A percentile compares a stretch with the other conserved stretches of the same genome.
phyloP scores from a whole-genome alignment of 371 early-diverging fungal genomes.

The Choanephora cucurbitarum region DNA sequence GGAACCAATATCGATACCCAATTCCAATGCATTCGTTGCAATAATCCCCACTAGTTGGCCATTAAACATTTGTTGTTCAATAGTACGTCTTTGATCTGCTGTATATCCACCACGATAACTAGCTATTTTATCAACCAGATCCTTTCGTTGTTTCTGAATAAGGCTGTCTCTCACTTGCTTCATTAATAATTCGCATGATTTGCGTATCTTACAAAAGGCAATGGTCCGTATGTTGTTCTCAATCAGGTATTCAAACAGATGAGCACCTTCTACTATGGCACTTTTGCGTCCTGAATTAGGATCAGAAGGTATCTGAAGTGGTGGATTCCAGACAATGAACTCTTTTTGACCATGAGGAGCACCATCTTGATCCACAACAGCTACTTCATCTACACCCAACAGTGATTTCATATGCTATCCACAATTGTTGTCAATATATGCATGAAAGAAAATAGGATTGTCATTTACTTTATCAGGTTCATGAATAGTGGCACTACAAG shows the following conservation, averaged over 20 bases:
- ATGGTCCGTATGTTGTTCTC: constrained; percentile 44
- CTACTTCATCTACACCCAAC: constrained; percentile 38
- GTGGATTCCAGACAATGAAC: constrained; percentile 49
- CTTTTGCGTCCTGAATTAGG: constrained; percentile 19
- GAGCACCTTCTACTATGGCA: constrained; percentile 35
- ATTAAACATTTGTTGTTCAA: constrained; percentile 58
- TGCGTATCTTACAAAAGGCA: constrained; percentile 56
- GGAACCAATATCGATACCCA: constrained; percentile 72
- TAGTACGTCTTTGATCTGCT: constrained; percentile 53
- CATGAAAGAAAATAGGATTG: constrained; percentile 3
- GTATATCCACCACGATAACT: constrained; percentile 70
- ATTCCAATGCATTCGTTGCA: constrained; percentile 71
- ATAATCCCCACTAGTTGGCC: constrained; percentile 58
- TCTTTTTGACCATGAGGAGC: constrained; percentile 46
- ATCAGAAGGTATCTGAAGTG: constrained; percentile 17
- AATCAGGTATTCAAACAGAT: constrained; percentile 41
- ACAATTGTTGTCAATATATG: too few relatives aligned
- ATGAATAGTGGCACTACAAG: constrained; percentile 60
- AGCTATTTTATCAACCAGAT: constrained; percentile 39
- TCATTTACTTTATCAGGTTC: constrained; percentile 52
- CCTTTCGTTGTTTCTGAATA: constrained; percentile 22
- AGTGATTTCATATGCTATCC: constrained; percentile 50
- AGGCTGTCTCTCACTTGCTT: constrained; percentile 44
- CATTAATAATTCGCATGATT: constrained; percentile 51
- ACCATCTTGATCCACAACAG: constrained; percentile 39